These are phyloP conservation scores for Aspergillus nanangensis DNA, from an alignment of 495 filamentous ascomycete genomes.

Conservation along the genomic window DNA sequence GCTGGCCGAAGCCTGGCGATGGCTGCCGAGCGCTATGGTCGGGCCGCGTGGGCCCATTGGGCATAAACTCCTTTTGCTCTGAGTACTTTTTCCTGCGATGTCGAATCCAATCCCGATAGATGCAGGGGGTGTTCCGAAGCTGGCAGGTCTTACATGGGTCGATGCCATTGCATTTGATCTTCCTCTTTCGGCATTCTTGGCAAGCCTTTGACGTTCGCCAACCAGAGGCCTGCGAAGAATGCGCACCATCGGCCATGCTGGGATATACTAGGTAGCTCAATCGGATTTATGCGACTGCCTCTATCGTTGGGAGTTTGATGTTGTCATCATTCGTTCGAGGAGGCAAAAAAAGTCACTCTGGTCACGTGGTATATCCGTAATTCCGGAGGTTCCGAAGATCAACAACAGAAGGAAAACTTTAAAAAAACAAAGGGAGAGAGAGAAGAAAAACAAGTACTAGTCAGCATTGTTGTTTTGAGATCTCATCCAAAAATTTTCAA, in stretches of 20 bases:
- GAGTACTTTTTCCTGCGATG: slow-evolving; percentile 32
- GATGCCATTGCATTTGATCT: slow-evolving; percentile 40
- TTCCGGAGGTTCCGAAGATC: not conserved
- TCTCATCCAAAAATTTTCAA: too few relatives aligned
- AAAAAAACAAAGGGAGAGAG: too few relatives aligned
- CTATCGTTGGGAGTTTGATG: too few relatives aligned
- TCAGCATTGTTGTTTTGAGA: too few relatives aligned
- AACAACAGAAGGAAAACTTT: not conserved
- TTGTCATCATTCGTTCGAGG: too few relatives aligned
- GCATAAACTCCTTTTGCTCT: not conserved
- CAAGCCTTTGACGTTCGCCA: slow-evolving; percentile 43
- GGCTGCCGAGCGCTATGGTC: slow-evolving; percentile 7
- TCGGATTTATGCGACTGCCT: not conserved
- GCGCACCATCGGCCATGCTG: slow-evolving; percentile 24
- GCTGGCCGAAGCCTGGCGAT: slow-evolving; percentile 14
- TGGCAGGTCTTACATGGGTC: slow-evolving; percentile 42
- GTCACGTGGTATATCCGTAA: slow-evolving; percentile 1
- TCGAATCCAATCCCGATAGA: slow-evolving; percentile 38
- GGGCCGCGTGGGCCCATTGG: slow-evolving; percentile 7
- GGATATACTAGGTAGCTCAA: not conserved
- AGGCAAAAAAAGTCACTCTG: not conserved
- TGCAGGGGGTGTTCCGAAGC: slow-evolving; percentile 27
- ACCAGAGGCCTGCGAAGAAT: slow-evolving; percentile 13
- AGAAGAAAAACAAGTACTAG: too few relatives aligned
- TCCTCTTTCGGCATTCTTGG: slow-evolving; percentile 40